Base-by-base conservation (phyloP, 495 filamentous ascomycete species). In the Oleoguttula mirabilis region DNA sequence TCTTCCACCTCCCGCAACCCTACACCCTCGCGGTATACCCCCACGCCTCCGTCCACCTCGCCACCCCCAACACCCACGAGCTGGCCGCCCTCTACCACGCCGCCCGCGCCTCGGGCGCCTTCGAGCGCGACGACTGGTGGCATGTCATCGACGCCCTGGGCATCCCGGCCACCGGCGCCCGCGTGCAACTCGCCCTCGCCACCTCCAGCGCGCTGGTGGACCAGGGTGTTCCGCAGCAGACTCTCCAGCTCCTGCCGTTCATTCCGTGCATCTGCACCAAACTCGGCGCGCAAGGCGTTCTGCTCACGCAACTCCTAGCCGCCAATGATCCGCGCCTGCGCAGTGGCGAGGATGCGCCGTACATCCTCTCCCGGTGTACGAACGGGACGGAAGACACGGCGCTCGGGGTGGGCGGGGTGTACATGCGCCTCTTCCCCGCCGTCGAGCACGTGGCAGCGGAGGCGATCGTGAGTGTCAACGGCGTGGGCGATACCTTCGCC, bases 401-500 rank as follows among this genome's bases (percentile, higher is more conserved):
- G n/a, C 51, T 65, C 0, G 54, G 60, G n/a, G 66, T 93, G 4
- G 84, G 81, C 3, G 87, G 86, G 0, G 71, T 94, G 14, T 93
- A 92, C 52, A 83, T 95, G 77, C 67, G 83, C 28, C 58, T 88
- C 17, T 90, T 85, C 60, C 39, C 52, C 2, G 28, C 48, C 15
- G 33, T 33, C 20, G 77, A 82, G 61, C 56, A 63, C n/a, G 64
- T 94, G 1, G 38, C 48, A 10, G 50, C 62, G 0, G 59, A 70
- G 12, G 73, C 85, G 21, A 67, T 93, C 3, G 77, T 88, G 10
- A 88, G 82, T 48, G 90, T 95, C 10, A 98, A 95, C 57, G 90
- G 88, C 0, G 87, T 85, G 0, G 90, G 90, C 4, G 90, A 98
- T 63, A 96, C 90, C 0, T 84, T 95, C 50, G 64, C 90, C 2